Evolutionary conservation across 768 basidiomycete genomes (phyloP), one percentile per base, ranked within the genome.

Genomic region (Mycena galopus): DNA sequence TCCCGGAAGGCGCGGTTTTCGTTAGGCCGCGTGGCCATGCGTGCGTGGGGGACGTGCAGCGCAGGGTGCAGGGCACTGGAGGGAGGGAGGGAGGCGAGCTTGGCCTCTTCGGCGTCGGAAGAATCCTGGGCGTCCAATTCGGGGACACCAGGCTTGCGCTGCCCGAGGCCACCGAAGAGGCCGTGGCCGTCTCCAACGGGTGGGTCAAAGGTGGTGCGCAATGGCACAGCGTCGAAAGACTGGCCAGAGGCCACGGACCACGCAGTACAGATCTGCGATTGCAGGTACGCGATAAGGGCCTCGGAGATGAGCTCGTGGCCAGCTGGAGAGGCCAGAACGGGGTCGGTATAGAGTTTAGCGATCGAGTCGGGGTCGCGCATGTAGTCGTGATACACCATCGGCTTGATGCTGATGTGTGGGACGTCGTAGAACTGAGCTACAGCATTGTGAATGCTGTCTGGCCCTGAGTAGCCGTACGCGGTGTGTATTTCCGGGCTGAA

Each of bases 391-490:
- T 95, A 97, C 3, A 97, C 81, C 33, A 93, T 83, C 16, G 96
- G 89, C 81, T 97, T 97, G 71, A 91, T 88, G 81, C 93, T 94
- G 77, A 99, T 85, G 80, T 99, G 95, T 0, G 97, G 97, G 30
- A 98, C 90, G 79, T 99, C 98, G 84, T 99, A 99, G 85, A 96
- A 99, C 79, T 97, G 96, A 2, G 98, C 95, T 1, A 98, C 96
- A 67, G 93, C 83, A 74, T 88, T 92, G 81, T 99, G 97, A 87
- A 91, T 91, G 77, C 95, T 90, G 78, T 98, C 97, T 1, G 97
- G 94, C 2, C 97, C 97, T 4, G 91, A 91, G 78, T 94, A 98
- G 2, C 96, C 97, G 77, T 95, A 85, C 25, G 87, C 82, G 42
- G 89, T 85, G 76, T 97, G 94, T 1, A 93, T 79, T 77, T 99